A percentile compares a stretch with the other conserved stretches of the same genome.
Evolutionary conservation across 2,329 filamentous ascomycete genomes (phyloP).

Genomic region (Cyphellophora europaea): DNA sequence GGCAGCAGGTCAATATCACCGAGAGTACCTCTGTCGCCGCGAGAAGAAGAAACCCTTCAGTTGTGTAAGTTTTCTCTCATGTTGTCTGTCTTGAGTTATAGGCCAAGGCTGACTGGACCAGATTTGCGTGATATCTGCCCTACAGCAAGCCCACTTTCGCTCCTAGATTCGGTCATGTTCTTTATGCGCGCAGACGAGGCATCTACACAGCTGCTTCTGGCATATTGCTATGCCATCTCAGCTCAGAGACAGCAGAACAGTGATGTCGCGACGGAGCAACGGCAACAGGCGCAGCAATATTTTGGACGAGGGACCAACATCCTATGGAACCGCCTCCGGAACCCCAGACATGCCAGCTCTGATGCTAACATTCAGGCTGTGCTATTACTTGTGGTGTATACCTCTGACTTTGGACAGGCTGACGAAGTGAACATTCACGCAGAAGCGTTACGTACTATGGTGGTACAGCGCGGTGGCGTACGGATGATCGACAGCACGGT

Average conservation of each 20-base stretch:
- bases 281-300: slow-evolving; percentile 10
- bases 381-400: slow-evolving; percentile 15
- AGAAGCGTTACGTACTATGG: slow-evolving; percentile 14
- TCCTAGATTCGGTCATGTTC: slow-evolving; percentile 5
- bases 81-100: too few relatives aligned
- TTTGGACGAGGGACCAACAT: slow-evolving; percentile 14
- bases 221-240: slow-evolving; percentile 10
- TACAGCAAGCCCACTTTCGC: background rate
- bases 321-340: slow-evolving; percentile 14
- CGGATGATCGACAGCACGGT: slow-evolving; percentile 8
- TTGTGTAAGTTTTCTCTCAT: too few relatives aligned
- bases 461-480: slow-evolving; percentile 13
- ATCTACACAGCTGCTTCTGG: slow-evolving; percentile 10
- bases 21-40: background rate
- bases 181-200: slow-evolving; percentile 13
- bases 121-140: background rate
- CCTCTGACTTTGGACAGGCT: slow-evolving; percentile 12
- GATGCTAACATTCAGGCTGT: slow-evolving; percentile 17
- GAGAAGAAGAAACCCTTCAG: background rate
- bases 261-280: slow-evolving; percentile 5
- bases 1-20: background rate
- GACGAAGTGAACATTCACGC: slow-evolving; percentile 12
- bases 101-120: too few relatives aligned
- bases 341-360: slow-evolving; percentile 10
- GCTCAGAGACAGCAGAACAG: slow-evolving; percentile 5